Base-by-base conservation (phyloP, 306 rosid genomes). In the Dryas octopetala region DNA sequence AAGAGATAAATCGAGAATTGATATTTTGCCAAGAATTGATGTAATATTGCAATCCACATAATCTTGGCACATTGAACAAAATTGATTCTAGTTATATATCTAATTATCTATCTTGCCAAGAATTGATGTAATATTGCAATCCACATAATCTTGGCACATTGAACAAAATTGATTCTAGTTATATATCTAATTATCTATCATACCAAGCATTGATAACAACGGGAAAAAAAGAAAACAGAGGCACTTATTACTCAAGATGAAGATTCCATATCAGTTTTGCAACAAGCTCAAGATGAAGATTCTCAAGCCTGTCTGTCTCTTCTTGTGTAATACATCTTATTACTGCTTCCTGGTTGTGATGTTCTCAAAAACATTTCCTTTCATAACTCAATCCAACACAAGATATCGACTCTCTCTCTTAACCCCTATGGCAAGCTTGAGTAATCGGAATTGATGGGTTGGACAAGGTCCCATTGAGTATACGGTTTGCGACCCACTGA, bases 401-500 rank as follows among this genome's bases (percentile, higher is more conserved):
- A 23, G 23, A 55, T 4, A 8, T 44, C 45, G 23, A 8, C 12
- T 61, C 5, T 8, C 26, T 4, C 44, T 51, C 55, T 73, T 44
- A 89, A 70, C 58, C 84, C 81, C 81, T 81, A 44, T 79, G 74
- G 78, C 98, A 94, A 72, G 98, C 90, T 79, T 86, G 89, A 19
- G 87, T 71, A 62, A 94, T 84, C 19, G 88, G 93, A 81, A 83
- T 65, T 41, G 95, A 86, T 15, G 97, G 97, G 72, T 75, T 88
- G 0, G 91, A 83, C 23, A 83, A 57, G 15, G 94, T 63, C 54
- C 96, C 98, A 28, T 81, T 88, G 76, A 88, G 92, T 71, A 86
- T 79, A 46, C 70, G 97, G 68, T 82, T 54, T 6, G 95, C 95
- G 78, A 87, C 87, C 93, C 93, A 91, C 55, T 80, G 92, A 80